These are phyloP conservation scores for Candida sanyaensis DNA, from an alignment of 1,139 yeast species.

Conservation along the genomic window DNA sequence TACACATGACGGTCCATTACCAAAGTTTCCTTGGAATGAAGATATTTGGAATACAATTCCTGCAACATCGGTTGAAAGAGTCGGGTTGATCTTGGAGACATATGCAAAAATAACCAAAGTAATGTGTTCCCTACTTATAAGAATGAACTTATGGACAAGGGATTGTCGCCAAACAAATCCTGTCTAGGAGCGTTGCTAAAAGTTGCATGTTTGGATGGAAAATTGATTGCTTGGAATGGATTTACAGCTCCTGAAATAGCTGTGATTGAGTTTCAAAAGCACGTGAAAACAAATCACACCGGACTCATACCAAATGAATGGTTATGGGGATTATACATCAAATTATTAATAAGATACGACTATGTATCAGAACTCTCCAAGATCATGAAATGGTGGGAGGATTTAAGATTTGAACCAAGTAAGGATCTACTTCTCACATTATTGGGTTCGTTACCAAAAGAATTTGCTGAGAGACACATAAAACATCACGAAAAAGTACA, in stretches of 20 bases:
- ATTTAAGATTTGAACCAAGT: slow-evolving; percentile 49
- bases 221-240: slow-evolving; percentile 42
- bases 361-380: slow-evolving; percentile 53
- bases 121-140: slow-evolving; percentile 36
- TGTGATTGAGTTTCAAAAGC: slow-evolving; percentile 53
- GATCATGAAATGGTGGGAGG: slow-evolving; percentile 61
- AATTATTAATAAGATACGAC: slow-evolving; percentile 47
- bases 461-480: slow-evolving; percentile 40
- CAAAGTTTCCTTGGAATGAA: slow-evolving; percentile 22
- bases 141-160: slow-evolving; percentile 19
- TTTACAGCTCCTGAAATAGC: slow-evolving; percentile 63
- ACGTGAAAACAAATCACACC: slow-evolving; percentile 24
- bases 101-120: slow-evolving; percentile 44
- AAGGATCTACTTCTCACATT: slow-evolving; percentile 36
- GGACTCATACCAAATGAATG: slow-evolving; percentile 45
- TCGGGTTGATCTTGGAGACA: slow-evolving; percentile 46
- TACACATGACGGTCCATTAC: slow-evolving; percentile 10
- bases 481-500: slow-evolving; percentile 32
- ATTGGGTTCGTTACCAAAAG: slow-evolving; percentile 42
- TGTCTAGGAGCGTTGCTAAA: slow-evolving; percentile 47
- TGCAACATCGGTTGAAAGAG: slow-evolving; percentile 25
- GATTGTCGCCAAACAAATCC: slow-evolving; percentile 31
- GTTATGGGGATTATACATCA: slow-evolving; percentile 55
- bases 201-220: slow-evolving; percentile 27
- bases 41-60: slow-evolving; percentile 20